Base-by-base conservation (phyloP, 202 grass and related monocot species). In the Setaria viridis region DNA sequence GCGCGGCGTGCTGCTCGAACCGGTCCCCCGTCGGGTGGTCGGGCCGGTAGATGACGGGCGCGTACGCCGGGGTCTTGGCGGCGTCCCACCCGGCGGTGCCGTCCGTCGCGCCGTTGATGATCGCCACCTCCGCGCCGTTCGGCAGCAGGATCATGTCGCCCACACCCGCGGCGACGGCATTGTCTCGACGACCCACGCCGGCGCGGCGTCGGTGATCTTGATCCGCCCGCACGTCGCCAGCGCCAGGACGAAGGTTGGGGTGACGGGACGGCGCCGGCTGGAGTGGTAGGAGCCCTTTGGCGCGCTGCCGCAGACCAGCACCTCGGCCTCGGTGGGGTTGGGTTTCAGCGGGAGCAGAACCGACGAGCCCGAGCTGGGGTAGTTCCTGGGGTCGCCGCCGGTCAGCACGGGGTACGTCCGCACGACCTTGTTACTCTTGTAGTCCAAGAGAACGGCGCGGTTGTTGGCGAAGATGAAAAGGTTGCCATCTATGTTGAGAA, bases 381-480 rank as follows among this genome's bases (percentile, higher is more conserved):
- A 97, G 90, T 94, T 97, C 87, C 92, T 86, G 4, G 95, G 92
- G 15, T 94, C 85, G 54, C 90, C 87, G 62, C 87, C 88, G 43
- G 85, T 71, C 20, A 97, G 84, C 20, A 54, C 64, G 0, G 92
- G 95, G 67, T 90, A 97, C 39, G 70, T 90, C 68, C 82, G 71
- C 35, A 97, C 82, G 15, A 97, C 68, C 43, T 49, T 68, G 76
- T 94, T 93, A 29, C 33, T 83, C 59, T 50, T 86, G 84, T 97
- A 94, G 87, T 97, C 85, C 6, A 97, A 16, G 9, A 97, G 87
- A 12, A 97, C 51, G 59, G 95, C 81, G 50, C 92, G 92, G 88
- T 97, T 97, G 67, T 94, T 97, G 78, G 92, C 86, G 69, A 94
- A 97, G 83, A 97, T 72, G 79, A 97, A 97, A 1, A 97, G 91